These are phyloP conservation scores for Athelia psychrophila DNA, from an alignment of 1,284 basidiomycete species.

Conservation along the genomic window DNA sequence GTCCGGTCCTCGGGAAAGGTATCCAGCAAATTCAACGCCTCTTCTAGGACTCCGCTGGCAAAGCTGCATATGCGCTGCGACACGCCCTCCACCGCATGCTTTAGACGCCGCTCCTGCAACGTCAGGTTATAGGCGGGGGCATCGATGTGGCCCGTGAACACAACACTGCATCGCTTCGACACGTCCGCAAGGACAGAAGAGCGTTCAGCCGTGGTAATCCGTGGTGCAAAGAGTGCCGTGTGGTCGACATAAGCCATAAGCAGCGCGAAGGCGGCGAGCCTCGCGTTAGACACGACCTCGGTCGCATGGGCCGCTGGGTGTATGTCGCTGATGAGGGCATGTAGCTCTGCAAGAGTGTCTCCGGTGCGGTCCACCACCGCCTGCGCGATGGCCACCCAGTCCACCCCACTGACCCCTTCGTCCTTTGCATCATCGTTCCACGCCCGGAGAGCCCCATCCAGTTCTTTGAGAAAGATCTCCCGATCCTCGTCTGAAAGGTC, in stretches of 20 bases:
- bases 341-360: neutral
- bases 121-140: neutral
- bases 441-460: neutral
- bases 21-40: neutral
- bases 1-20: neutral
- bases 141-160: neutral
- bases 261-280: neutral
- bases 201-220: neutral
- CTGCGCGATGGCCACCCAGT: neutral
- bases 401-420: neutral
- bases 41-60: neutral
- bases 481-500: neutral
- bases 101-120: neutral
- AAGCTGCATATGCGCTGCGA: neutral
- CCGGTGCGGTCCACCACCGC: neutral
- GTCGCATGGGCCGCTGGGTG: neutral
- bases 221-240: neutral
- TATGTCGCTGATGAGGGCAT: neutral
- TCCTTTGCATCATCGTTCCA: neutral
- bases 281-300: neutral
- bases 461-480: neutral
- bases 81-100: neutral
- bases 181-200: neutral
- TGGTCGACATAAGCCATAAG: neutral
- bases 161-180: neutral